Evolutionary conservation across 2,329 filamentous ascomycete species (phyloP).

Genomic region (Sclerotinia subarctica): DNA sequence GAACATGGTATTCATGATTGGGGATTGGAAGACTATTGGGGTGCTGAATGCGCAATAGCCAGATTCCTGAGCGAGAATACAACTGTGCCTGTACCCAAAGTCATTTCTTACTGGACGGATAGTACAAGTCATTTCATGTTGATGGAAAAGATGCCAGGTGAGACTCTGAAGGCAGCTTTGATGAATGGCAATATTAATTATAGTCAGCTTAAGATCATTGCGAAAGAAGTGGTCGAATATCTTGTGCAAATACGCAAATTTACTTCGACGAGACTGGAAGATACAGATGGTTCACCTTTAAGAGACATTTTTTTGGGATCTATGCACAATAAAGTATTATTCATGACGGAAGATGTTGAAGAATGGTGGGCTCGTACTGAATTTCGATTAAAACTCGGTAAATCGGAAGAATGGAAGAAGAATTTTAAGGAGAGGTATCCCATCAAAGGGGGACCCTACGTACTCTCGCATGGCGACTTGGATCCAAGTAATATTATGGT

Average conservation of each 20-base stretch:
- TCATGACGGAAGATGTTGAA: neutral
- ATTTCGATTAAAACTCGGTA: neutral
- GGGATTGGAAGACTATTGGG: too few relatives aligned
- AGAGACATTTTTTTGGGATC: neutral
- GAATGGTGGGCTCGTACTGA: neutral
- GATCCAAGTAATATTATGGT: neutral
- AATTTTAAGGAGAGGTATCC: neutral
- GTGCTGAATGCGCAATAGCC: neutral
- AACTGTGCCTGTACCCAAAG: neutral
- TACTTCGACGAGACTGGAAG: neutral
- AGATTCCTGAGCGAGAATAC: neutral
- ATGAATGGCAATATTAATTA: accelerated
- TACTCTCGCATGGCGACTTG: conserved; percentile 5
- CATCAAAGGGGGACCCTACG: neutral
- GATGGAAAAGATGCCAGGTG: neutral
- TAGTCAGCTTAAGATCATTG: neutral
- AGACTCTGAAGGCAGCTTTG: neutral
- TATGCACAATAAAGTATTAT: accelerated
- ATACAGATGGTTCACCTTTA: neutral
- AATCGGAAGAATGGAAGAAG: neutral
- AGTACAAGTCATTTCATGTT: neutral
- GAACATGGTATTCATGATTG: too few relatives aligned
- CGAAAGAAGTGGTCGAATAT: conserved; percentile 2
- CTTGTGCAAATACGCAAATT: neutral
- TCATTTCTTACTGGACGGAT: neutral